These are phyloP conservation scores for Coelastrella sp. DNA, from an alignment of 139 green algal species.

Conservation along the genomic window DNA sequence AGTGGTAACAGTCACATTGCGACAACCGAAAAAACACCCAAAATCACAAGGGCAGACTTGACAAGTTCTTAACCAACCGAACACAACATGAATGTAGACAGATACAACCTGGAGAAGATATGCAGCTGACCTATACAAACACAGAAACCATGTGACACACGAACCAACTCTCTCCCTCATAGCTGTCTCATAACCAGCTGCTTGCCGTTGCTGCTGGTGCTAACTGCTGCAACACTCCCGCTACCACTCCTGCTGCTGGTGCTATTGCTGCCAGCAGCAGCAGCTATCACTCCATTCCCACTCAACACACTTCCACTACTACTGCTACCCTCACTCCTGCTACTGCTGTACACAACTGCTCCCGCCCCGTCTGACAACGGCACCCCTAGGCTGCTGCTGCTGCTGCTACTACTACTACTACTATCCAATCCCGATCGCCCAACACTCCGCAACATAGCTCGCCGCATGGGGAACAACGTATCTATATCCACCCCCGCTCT, in stretches of 20 bases:
- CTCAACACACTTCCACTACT: neutral
- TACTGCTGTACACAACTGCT: neutral
- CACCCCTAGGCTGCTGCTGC: neutral
- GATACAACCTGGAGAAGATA: no score
- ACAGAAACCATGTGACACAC: no score
- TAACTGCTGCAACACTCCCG: neutral
- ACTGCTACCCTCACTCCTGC: constrained; percentile 22
- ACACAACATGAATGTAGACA: no score
- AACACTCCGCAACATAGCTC: constrained; percentile 8
- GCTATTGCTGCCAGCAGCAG: neutral
- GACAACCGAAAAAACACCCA: no score
- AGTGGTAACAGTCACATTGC: no score
- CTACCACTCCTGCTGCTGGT: neutral
- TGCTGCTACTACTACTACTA: constrained; percentile 26
- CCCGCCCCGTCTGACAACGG: no score
- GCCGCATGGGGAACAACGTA: constrained; percentile 66
- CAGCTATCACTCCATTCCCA: neutral
- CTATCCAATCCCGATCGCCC: neutral
- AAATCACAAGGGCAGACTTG: no score
- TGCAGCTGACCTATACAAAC: no score
- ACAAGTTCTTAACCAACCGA: no score
- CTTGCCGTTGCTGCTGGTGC: constrained; percentile 10
- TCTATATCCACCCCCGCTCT: constrained; percentile 56
- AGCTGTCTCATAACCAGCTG: constrained; percentile 31
- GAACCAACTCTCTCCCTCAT: neutral